Evolutionary conservation across 495 filamentous ascomycete genomes (phyloP).

Genomic region (Penicilliopsis zonata): DNA sequence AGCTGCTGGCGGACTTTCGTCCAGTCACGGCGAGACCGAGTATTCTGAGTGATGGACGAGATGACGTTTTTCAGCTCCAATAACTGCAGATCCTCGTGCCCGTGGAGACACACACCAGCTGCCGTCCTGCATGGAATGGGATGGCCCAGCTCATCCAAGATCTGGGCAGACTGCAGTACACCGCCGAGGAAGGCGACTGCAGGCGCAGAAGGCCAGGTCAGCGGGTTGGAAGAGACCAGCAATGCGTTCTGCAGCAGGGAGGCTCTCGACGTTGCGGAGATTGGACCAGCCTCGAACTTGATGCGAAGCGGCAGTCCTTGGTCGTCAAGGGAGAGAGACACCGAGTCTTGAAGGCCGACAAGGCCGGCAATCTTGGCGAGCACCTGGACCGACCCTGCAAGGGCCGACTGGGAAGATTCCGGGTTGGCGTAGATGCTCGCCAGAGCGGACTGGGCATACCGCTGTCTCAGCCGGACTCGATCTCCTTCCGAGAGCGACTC

Average conservation of each 20-base stretch:
- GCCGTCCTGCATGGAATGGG: slow-evolving; percentile 43
- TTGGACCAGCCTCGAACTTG: slow-evolving; percentile 18
- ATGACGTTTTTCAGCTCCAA: slow-evolving; percentile 52
- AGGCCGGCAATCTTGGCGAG: slow-evolving; percentile 46
- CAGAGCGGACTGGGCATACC: slow-evolving; percentile 62
- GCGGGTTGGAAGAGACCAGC: slow-evolving; percentile 45
- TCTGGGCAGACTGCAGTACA: slow-evolving; percentile 53
- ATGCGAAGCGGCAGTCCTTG: slow-evolving; percentile 17
- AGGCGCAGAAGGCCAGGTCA: slow-evolving; percentile 52
- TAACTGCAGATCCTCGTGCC: slow-evolving; percentile 50
- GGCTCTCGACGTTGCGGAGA: slow-evolving; percentile 32
- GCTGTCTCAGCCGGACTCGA: slow-evolving; percentile 37
- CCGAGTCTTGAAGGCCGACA: slow-evolving; percentile 43
- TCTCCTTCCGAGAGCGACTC: slow-evolving; percentile 39
- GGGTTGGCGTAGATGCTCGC: slow-evolving; percentile 61
- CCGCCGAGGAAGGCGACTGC: slow-evolving; percentile 55
- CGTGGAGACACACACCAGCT: slow-evolving; percentile 29
- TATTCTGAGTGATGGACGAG: slow-evolving; percentile 34
- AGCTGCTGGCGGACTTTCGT: slow-evolving; percentile 49
- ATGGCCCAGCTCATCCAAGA: slow-evolving; percentile 49
- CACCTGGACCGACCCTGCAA: slow-evolving; percentile 52
- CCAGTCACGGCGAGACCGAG: slow-evolving; percentile 59
- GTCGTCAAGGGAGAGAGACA: slow-evolving; percentile 18
- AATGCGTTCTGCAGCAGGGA: slow-evolving; percentile 43
- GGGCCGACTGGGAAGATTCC: slow-evolving; percentile 41